phyloP scores from a whole-genome alignment of 78 protist species.

The Monocercomonoides exilis region DNA sequence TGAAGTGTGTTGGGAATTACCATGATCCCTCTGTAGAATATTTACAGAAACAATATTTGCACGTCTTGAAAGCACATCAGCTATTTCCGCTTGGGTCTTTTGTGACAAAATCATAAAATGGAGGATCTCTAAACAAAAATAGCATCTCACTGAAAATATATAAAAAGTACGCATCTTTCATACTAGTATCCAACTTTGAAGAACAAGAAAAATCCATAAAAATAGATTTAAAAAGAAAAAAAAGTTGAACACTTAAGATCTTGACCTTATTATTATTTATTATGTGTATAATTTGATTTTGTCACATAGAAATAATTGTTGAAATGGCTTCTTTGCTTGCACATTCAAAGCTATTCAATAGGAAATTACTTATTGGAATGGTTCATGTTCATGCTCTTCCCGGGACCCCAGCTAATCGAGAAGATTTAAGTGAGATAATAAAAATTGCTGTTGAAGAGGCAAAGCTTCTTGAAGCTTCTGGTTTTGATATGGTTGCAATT shows the following conservation, averaged over 20 bases:
- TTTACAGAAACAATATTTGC: too few species aligned
- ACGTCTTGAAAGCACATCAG: too few species aligned
- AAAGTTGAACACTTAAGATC: not conserved
- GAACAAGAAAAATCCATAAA: not conserved
- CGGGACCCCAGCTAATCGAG: not conserved
- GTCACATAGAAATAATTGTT: too few species aligned
- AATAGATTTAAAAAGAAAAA: not conserved
- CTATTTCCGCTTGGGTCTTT: too few species aligned
- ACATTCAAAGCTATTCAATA: not conserved
- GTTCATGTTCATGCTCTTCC: constrained; percentile 29
- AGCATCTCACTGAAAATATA: not conserved
- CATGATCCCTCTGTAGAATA: too few species aligned
- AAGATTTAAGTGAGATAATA: not conserved
- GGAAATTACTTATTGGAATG: constrained; percentile 18
- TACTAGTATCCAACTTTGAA: not conserved
- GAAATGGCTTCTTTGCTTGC: too few species aligned
- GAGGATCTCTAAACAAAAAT: not conserved
- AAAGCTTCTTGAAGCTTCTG: not conserved
- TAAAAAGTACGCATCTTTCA: not conserved
- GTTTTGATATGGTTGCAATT: constrained; percentile 3
- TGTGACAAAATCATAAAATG: not conserved
- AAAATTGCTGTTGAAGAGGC: constrained; percentile 12
- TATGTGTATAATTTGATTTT: too few species aligned
- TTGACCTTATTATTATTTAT: not conserved
- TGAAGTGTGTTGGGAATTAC: too few species aligned